Evolutionary conservation across 1,139 yeast species (phyloP).

Genomic region (Wickerhamomyces sp.): DNA sequence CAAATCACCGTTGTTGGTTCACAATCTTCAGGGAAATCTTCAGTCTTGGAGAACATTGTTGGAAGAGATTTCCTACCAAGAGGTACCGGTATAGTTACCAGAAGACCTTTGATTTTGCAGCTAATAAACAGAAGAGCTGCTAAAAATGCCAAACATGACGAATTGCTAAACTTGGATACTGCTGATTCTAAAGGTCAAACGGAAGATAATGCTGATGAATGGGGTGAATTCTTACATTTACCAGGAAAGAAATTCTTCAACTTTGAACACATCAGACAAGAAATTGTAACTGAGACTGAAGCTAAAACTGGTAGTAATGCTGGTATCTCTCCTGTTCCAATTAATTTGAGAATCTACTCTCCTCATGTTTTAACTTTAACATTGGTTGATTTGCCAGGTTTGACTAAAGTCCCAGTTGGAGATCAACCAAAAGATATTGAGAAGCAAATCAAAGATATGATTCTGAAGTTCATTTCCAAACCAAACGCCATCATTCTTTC

Average conservation of each 20-base stretch:
- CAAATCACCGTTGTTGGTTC: slow-evolving; percentile 97
- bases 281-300: slow-evolving; percentile 91
- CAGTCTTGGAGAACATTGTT: slow-evolving; percentile 89
- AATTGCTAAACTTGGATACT: slow-evolving; percentile 33
- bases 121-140: slow-evolving; percentile 63
- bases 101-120: slow-evolving; percentile 86
- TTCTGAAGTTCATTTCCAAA: slow-evolving; percentile 86
- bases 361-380: slow-evolving; percentile 96
- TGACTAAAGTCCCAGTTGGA: slow-evolving; percentile 99
- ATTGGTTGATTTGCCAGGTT: slow-evolving; percentile 94
- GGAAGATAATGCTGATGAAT: slow-evolving; percentile 86
- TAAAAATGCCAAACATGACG: slow-evolving; percentile 25
- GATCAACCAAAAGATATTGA: slow-evolving; percentile 98
- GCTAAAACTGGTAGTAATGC: slow-evolving; percentile 88
- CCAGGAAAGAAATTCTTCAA: slow-evolving; percentile 87
- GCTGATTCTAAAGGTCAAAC: slow-evolving; percentile 26
- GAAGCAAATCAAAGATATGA: slow-evolving; percentile 90
- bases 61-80: slow-evolving; percentile 94
- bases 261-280: slow-evolving; percentile 87
- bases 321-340: slow-evolving; percentile 91
- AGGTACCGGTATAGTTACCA: slow-evolving; percentile 93
- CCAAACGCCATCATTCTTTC: slow-evolving; percentile 95
- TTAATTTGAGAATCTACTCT: slow-evolving; percentile 88
- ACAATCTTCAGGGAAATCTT: slow-evolving; percentile 90
- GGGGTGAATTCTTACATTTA: slow-evolving; percentile 96